A percentile compares a stretch with the other conserved stretches of the same genome.
Evolutionary conservation across 495 filamentous ascomycete genomes (phyloP).

Genomic region (Neurospora sp.): DNA sequence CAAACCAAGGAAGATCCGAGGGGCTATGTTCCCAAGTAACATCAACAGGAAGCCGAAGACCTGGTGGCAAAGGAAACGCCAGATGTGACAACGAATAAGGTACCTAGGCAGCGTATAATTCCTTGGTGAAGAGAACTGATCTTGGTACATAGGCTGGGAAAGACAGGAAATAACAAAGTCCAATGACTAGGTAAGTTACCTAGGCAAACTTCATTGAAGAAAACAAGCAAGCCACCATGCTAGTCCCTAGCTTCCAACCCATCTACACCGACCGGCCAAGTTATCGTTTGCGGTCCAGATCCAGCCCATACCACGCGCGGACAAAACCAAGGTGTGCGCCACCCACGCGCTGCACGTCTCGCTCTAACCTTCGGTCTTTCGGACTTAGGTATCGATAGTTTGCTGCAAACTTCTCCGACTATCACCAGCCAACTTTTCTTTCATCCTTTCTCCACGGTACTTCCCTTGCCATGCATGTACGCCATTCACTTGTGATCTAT

Average conservation of each 20-base stretch:
- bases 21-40: too few species aligned
- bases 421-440: too few species aligned
- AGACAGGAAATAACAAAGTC: background rate
- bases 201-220: too few species aligned
- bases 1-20: background rate
- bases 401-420: background rate
- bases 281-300: background rate
- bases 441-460: too few species aligned
- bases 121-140: too few species aligned
- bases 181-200: too few species aligned
- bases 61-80: too few species aligned
- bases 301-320: background rate
- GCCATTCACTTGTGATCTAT: too few species aligned
- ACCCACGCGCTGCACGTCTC: background rate
- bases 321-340: background rate
- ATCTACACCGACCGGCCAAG: background rate
- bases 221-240: background rate
- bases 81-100: too few species aligned
- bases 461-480: too few species aligned
- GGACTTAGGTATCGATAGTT: background rate
- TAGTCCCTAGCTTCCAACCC: background rate
- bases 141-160: background rate
- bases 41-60: too few species aligned
- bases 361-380: background rate
- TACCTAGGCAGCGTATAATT: too few species aligned